Evolutionary conservation across 163 green algal species (phyloP).

Genomic region (Chlorella variabilis): DNA sequence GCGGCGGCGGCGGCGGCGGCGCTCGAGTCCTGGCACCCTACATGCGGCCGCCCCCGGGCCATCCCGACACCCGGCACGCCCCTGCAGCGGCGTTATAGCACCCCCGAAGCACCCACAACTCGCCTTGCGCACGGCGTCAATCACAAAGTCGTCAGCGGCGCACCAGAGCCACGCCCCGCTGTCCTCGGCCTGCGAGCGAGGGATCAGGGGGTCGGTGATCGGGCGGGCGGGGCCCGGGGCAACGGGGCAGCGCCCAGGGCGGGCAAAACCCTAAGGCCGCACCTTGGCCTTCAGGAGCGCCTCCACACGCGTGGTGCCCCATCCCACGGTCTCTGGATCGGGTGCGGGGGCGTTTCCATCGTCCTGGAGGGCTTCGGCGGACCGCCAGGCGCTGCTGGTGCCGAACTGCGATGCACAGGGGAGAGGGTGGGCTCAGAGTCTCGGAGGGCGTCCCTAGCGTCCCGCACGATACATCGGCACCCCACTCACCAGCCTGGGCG

Average conservation of each 20-base stretch:
- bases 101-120: neutral
- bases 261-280: neutral
- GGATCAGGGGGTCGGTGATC: neutral
- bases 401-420: constrained; percentile 3
- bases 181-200: constrained; percentile 44
- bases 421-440: neutral
- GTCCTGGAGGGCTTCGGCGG: constrained; percentile 1
- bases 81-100: neutral
- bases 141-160: constrained; percentile 62
- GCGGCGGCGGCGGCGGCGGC: neutral
- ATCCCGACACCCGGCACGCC: neutral
- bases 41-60: neutral
- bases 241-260: neutral
- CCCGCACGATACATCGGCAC: neutral
- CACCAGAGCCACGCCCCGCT: constrained; percentile 67
- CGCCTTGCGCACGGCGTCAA: constrained; percentile 69
- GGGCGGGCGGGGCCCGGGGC: too few relatives aligned
- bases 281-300: constrained; percentile 38
- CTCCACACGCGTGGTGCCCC: constrained; percentile 37
- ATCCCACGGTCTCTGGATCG: constrained; percentile 50
- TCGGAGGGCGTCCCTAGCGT: neutral
- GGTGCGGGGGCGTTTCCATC: neutral
- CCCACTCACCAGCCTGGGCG: too few relatives aligned
- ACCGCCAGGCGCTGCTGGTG: neutral
- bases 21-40: too few relatives aligned